These are phyloP conservation scores for Noccaea caerulescens DNA, from an alignment of 345 rosid species.

Conservation along the genomic window DNA sequence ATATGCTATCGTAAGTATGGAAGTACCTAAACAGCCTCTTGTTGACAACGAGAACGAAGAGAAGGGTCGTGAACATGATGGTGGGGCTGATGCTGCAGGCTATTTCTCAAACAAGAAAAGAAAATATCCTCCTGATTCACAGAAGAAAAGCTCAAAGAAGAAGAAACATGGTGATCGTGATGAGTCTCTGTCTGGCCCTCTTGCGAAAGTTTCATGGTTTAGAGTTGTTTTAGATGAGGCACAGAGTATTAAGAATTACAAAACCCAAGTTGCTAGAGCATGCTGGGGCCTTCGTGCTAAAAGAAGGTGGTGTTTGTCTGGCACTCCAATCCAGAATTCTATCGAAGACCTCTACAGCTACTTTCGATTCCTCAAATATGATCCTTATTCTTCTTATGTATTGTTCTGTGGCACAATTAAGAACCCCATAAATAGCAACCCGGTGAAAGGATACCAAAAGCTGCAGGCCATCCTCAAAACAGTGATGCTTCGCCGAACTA, in stretches of 20 bases:
- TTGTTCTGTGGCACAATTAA: slow-evolving; percentile 68
- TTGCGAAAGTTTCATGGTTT: slow-evolving; percentile 94
- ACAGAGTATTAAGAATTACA: slow-evolving; percentile 94
- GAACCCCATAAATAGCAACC: slow-evolving; percentile 64
- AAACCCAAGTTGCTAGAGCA: slow-evolving; percentile 96
- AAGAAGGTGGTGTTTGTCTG: slow-evolving; percentile 98
- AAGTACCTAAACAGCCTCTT: slow-evolving; percentile 90
- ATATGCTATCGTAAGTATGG: slow-evolving; percentile 94
- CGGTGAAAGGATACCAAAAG: slow-evolving; percentile 70
- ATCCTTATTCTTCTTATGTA: slow-evolving; percentile 69
- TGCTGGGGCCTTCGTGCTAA: slow-evolving; percentile 99
- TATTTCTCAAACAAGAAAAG: slow-evolving; percentile 59
- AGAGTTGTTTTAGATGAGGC: slow-evolving; percentile 97
- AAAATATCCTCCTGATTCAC: slow-evolving; percentile 58
- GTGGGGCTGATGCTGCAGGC: slow-evolving; percentile 44
- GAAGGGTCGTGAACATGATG: slow-evolving; percentile 53
- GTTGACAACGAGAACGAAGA: slow-evolving; percentile 66
- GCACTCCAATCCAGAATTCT: slow-evolving; percentile 98
- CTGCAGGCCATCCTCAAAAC: slow-evolving; percentile 89
- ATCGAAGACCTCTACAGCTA: slow-evolving; percentile 97
- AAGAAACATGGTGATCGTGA: slow-evolving; percentile 56
- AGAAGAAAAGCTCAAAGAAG: slow-evolving; percentile 56
- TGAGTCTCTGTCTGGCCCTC: slow-evolving; percentile 74
- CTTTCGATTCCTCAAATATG: slow-evolving; percentile 93
- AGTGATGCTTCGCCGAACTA: slow-evolving; percentile 96